phyloP scores from a whole-genome alignment of 2,329 filamentous ascomycete genomes.

The Pseudocercospora musae region DNA sequence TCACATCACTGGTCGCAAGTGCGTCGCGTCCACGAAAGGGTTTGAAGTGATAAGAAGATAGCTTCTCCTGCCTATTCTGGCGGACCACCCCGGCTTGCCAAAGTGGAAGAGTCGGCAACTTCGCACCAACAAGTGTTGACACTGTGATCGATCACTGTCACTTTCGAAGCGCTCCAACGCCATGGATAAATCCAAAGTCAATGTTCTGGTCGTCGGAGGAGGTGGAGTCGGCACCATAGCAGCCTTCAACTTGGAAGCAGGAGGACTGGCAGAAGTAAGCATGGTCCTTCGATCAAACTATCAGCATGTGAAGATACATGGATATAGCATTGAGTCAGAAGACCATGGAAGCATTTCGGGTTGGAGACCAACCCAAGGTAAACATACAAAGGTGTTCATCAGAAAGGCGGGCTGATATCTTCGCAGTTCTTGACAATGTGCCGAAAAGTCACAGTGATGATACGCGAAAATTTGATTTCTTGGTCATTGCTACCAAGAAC shows the following conservation, averaged over 20 bases:
- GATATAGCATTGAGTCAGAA: neutral
- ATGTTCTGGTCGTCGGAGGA: neutral
- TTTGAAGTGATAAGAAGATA: neutral
- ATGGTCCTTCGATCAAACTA: neutral
- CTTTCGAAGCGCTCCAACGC: neutral
- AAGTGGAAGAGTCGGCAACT: neutral
- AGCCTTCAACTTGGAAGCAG: neutral
- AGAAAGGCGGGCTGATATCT: neutral
- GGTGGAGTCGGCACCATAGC: neutral
- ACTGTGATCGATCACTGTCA: neutral
- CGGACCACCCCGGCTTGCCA: neutral
- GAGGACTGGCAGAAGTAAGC: neutral
- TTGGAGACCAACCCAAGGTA: neutral
- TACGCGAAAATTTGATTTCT: neutral
- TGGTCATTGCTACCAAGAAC: neutral
- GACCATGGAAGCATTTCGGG: neutral
- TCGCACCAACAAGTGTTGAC: neutral
- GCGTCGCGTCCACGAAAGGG: no score
- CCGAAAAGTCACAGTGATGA: neutral
- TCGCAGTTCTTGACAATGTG: neutral
- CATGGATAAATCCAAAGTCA: neutral
- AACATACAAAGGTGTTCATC: no score
- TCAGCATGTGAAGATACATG: neutral
- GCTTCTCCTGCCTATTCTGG: neutral
- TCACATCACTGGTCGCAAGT: no score